These are phyloP conservation scores for Auriculariales sp. DNA, from an alignment of 768 basidiomycete species.

Conservation along the genomic window DNA sequence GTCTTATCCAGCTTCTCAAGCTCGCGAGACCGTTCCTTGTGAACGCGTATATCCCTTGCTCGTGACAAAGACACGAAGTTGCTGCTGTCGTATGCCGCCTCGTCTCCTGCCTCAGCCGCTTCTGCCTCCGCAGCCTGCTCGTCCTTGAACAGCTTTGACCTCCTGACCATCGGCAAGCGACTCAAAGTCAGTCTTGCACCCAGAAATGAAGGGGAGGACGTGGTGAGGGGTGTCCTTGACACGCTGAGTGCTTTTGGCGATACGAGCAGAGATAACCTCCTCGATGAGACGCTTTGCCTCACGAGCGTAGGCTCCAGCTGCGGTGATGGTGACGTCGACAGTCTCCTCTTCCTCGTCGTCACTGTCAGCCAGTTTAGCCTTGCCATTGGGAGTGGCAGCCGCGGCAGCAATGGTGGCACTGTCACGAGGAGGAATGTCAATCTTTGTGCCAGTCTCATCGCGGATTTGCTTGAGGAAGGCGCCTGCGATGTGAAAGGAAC, in stretches of 20 bases:
- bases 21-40: no score
- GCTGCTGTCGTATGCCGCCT: no score
- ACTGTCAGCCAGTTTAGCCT: slow-evolving; percentile 41
- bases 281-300: slow-evolving; percentile 74
- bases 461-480: slow-evolving; percentile 84
- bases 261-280: slow-evolving; percentile 73
- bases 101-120: no score
- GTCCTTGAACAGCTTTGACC: slow-evolving; percentile 15
- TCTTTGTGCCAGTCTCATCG: slow-evolving; percentile 72
- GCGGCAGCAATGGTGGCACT: slow-evolving; percentile 26
- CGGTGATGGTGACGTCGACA: slow-evolving; percentile 70
- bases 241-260: slow-evolving; percentile 59
- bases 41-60: no score
- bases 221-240: slow-evolving; percentile 75
- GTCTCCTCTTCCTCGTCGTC: slow-evolving; percentile 59
- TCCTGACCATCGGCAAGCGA: slow-evolving; percentile 46
- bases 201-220: slow-evolving; percentile 73
- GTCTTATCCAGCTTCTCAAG: no score
- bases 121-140: not conserved
- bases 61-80: no score
- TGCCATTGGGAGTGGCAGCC: slow-evolving; percentile 32
- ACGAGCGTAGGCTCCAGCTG: slow-evolving; percentile 61
- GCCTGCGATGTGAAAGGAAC: slow-evolving; percentile 33
- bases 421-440: slow-evolving; percentile 87
- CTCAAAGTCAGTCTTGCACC: slow-evolving; percentile 46